phyloP scores from a whole-genome alignment of 345 rosid species.

The Turritis glabra region DNA sequence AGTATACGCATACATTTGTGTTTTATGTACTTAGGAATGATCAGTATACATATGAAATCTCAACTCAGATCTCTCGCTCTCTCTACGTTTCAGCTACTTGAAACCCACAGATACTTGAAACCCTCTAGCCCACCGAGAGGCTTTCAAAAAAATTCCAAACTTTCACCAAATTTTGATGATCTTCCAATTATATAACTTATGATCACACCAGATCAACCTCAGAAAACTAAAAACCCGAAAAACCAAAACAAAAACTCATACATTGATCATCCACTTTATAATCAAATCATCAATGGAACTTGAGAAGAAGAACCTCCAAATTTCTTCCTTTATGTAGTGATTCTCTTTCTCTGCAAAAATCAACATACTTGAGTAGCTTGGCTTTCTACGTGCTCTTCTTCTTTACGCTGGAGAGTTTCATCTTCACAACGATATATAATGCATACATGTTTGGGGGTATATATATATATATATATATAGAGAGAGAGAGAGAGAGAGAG shows the following conservation, averaged over 20 bases:
- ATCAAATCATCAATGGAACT: slow-evolving; percentile 32
- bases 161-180: slow-evolving; percentile 26
- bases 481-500: not conserved
- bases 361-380: slow-evolving; percentile 8
- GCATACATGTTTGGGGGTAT: slow-evolving; percentile 18
- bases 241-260: not conserved
- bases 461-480: slow-evolving; percentile 21
- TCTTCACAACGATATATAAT: slow-evolving; percentile 14
- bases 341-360: slow-evolving; percentile 22
- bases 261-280: slow-evolving; percentile 32
- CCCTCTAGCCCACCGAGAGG: slow-evolving; percentile 28
- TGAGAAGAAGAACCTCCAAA: slow-evolving; percentile 24
- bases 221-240: not conserved
- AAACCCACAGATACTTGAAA: not conserved
- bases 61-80: slow-evolving; percentile 13
- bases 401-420: slow-evolving; percentile 15
- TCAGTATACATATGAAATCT: slow-evolving; percentile 11
- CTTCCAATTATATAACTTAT: slow-evolving; percentile 24
- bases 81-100: not conserved
- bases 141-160: slow-evolving; percentile 8
- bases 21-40: slow-evolving; percentile 24
- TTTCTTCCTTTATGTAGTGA: not conserved
- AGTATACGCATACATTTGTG: slow-evolving; percentile 20
- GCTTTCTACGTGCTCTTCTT: slow-evolving; percentile 17
- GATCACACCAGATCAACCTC: slow-evolving; percentile 24